Evolutionary conservation across 371 early-diverging fungal species (phyloP).

Genomic region (Circinella minor): DNA sequence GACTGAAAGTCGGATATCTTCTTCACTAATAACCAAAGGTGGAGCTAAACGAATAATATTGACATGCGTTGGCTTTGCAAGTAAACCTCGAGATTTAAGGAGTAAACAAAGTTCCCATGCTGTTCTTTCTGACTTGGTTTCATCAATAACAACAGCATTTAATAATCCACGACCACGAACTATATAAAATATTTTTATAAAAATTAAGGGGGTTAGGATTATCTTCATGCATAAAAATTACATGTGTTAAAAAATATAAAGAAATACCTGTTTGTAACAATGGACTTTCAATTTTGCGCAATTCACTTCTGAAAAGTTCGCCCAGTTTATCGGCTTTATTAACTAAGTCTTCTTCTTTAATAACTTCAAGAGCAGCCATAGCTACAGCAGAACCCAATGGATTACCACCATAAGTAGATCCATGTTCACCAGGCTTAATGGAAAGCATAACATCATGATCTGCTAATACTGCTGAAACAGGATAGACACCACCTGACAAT

Average conservation of each 20-base stretch:
- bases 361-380: conserved; percentile 92
- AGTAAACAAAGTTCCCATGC: conserved; percentile 97
- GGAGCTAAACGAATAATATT: conserved; percentile 98
- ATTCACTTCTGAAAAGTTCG: conserved; percentile 77
- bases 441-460: conserved; percentile 89
- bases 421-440: conserved; percentile 96
- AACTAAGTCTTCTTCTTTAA: conserved; percentile 91
- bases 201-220: too few species aligned
- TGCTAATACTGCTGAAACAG: conserved; percentile 93
- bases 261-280: conserved; percentile 63
- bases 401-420: conserved; percentile 97
- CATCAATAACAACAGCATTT: conserved; percentile 96
- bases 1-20: conserved; percentile 82
- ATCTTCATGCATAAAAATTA: background rate
- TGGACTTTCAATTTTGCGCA: conserved; percentile 78
- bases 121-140: conserved; percentile 77
- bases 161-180: conserved; percentile 95
- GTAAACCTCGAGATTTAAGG: conserved; percentile 88
- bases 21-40: conserved; percentile 92
- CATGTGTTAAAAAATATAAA: background rate
- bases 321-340: conserved; percentile 82
- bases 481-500: conserved; percentile 94
- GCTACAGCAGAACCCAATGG: conserved; percentile 95
- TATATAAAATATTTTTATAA: conserved; percentile 18
- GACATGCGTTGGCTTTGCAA: conserved; percentile 98